Base-by-base conservation (phyloP, 1,284 basidiomycete genomes). In the Cutaneotrichosporon arboriforme region DNA sequence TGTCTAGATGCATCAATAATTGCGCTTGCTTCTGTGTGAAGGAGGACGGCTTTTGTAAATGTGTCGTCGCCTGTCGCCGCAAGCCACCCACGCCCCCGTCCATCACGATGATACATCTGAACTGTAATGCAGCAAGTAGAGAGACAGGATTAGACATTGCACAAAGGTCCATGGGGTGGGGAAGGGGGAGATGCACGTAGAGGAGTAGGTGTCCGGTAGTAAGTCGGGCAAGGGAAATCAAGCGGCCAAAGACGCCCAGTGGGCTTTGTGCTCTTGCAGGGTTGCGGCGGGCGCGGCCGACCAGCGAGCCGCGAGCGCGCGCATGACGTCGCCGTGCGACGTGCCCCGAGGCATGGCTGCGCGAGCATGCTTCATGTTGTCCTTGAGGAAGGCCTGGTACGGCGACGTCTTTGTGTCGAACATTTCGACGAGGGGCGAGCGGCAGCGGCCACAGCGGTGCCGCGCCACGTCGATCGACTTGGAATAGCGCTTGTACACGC, bases 261-360 rank as follows among this genome's bases (percentile, higher is more conserved):
- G 51, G 10, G 38, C 51, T 4, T 37, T 46, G 37, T 59, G 57
- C 34, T 59, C 54, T n/a, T 20, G 38, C 18, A 61, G 62, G 7
- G 50, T 48, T 9, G 57, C 58, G 1, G 51, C 57, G 8, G 46
- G 61, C 3, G 50, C 59, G 20, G 59, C 65, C 15, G 54, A 62
- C 73, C 73, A 75, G 22, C 68, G 61, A 34, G 57, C 52, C 12
- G 66, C 66, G 9, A 75, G 43, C 1, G 69, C 68, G 4, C 69
- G 61, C 68, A 69, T 70, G 15, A 73, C 66, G 5, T 75, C 70
- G 4, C 70, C 72, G 46, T 70, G 68, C 0, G 62, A 51, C 5
- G 64, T 54, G 13, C 55, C 57, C 10, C n/a, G n/a, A 0, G 67
- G 67, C 58, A 70, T 59, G 1, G 70, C 65, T 2, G 65, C 58